phyloP scores from a whole-genome alignment of 2,329 filamentous ascomycete species.

The Trichoderma sp. region DNA sequence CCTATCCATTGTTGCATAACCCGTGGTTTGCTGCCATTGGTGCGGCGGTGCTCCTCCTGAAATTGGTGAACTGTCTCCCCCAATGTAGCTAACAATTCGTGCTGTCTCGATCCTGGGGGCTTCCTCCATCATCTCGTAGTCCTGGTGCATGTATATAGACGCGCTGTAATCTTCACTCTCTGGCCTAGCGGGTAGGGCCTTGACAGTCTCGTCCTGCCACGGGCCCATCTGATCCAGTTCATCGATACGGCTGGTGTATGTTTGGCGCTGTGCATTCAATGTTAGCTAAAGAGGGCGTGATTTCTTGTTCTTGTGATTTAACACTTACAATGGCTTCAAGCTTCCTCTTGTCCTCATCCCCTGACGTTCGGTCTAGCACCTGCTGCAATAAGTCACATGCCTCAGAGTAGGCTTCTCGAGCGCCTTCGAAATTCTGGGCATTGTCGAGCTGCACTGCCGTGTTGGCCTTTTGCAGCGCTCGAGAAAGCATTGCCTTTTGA shows the following conservation, averaged over 20 bases:
- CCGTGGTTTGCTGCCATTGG: slow-evolving; percentile 20
- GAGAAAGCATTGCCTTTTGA: slow-evolving; percentile 96
- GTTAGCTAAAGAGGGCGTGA: neutral
- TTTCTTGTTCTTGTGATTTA: neutral
- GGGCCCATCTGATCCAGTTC: slow-evolving; percentile 75
- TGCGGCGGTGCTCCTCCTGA: neutral
- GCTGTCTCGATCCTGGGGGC: slow-evolving; percentile 46
- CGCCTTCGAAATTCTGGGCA: slow-evolving; percentile 89
- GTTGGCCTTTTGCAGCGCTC: slow-evolving; percentile 91
- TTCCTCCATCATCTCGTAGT: neutral
- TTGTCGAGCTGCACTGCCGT: slow-evolving; percentile 94
- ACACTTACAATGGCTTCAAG: slow-evolving; percentile 84
- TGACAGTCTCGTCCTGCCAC: slow-evolving; percentile 55
- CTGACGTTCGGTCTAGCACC: slow-evolving; percentile 80
- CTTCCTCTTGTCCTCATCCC: slow-evolving; percentile 84
- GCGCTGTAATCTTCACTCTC: slow-evolving; percentile 47
- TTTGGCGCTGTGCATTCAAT: slow-evolving; percentile 61
- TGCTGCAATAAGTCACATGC: slow-evolving; percentile 85
- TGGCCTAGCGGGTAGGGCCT: slow-evolving; percentile 70
- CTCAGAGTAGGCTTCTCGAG: slow-evolving; percentile 85
- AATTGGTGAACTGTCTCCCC: slow-evolving; percentile 25
- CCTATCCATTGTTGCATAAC: slow-evolving; percentile 25
- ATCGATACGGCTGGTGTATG: slow-evolving; percentile 85
- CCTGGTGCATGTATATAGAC: slow-evolving; percentile 5
- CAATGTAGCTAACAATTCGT: slow-evolving; percentile 46